These are phyloP conservation scores for Buddleja alternifolia DNA, from an alignment of 257 asterid genomes.

Conservation along the genomic window DNA sequence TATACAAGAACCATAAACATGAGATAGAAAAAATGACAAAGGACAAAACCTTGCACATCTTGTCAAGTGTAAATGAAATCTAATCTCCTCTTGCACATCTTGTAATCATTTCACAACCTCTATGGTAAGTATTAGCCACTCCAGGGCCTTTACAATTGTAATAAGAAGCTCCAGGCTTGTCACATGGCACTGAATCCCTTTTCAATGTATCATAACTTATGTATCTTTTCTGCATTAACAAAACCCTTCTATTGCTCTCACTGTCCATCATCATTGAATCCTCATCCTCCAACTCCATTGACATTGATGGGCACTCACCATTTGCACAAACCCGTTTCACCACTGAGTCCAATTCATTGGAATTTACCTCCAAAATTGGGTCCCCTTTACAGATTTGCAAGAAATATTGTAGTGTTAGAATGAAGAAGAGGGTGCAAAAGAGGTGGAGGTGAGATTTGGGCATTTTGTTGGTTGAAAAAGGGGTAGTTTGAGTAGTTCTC, in stretches of 20 bases:
- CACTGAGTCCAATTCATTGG: constrained; percentile 38
- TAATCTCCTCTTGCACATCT: constrained; percentile 69
- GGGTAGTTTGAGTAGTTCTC: not conserved
- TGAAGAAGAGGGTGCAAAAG: constrained; percentile 30
- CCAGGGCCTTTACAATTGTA: constrained; percentile 63
- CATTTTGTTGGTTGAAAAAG: constrained; percentile 45
- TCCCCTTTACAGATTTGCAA: constrained; percentile 41
- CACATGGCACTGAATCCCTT: constrained; percentile 83
- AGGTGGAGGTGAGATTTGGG: constrained; percentile 34
- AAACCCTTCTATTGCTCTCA: constrained; percentile 59
- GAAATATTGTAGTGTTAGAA: constrained; percentile 31
- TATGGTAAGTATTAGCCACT: constrained; percentile 60
- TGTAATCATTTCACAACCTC: constrained; percentile 92
- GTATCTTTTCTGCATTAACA: constrained; percentile 59
- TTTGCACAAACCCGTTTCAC: constrained; percentile 49
- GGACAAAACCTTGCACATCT: constrained; percentile 7
- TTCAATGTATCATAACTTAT: constrained; percentile 73
- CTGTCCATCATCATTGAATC: constrained; percentile 48
- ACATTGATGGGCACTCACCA: constrained; percentile 46
- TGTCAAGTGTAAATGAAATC: too few relatives aligned
- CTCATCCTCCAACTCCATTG: constrained; percentile 41
- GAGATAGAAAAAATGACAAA: not conserved
- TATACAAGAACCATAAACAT: not conserved
- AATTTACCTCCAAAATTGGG: constrained; percentile 44
- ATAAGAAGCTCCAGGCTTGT: constrained; percentile 82